These are phyloP conservation scores for Neonectria sp. DNA, from an alignment of 2,329 filamentous ascomycete genomes.

Conservation along the genomic window DNA sequence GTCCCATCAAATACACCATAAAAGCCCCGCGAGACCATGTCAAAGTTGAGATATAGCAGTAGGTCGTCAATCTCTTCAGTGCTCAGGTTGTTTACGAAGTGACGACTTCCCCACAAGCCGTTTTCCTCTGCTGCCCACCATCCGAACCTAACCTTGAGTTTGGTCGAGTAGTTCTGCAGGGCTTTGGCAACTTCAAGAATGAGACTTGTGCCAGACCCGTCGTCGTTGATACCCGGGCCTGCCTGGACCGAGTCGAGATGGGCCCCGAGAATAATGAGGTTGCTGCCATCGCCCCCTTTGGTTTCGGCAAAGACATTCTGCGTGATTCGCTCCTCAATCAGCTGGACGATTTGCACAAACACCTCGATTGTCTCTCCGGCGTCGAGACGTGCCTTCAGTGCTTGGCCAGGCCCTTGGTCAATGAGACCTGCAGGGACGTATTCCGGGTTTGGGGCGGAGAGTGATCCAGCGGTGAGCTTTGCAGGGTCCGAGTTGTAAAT, in stretches of 20 bases:
- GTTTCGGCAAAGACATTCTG: constrained; percentile 64
- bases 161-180: constrained; percentile 54
- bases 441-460: constrained; percentile 46
- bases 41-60: constrained; percentile 58
- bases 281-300: constrained; percentile 58
- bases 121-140: constrained; percentile 65
- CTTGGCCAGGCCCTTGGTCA: constrained; percentile 48
- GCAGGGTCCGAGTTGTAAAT: constrained; percentile 50
- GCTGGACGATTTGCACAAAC: constrained; percentile 53
- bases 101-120: constrained; percentile 54
- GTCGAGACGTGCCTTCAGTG: constrained; percentile 48
- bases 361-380: constrained; percentile 53
- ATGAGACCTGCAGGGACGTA: constrained; percentile 50
- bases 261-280: constrained; percentile 59
- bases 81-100: constrained; percentile 56
- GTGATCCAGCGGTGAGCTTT: constrained; percentile 49
- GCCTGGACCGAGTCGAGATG: constrained; percentile 61
- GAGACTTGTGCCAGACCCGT: constrained; percentile 59
- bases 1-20: constrained; percentile 55
- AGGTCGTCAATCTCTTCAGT: constrained; percentile 52
- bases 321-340: constrained; percentile 56
- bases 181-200: constrained; percentile 59
- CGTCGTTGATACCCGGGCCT: constrained; percentile 63
- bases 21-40: constrained; percentile 57
- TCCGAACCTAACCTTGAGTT: constrained; percentile 57